Evolutionary conservation across 1,139 yeast species (phyloP).

Genomic region (Kurtzmaniella quercitrusa): DNA sequence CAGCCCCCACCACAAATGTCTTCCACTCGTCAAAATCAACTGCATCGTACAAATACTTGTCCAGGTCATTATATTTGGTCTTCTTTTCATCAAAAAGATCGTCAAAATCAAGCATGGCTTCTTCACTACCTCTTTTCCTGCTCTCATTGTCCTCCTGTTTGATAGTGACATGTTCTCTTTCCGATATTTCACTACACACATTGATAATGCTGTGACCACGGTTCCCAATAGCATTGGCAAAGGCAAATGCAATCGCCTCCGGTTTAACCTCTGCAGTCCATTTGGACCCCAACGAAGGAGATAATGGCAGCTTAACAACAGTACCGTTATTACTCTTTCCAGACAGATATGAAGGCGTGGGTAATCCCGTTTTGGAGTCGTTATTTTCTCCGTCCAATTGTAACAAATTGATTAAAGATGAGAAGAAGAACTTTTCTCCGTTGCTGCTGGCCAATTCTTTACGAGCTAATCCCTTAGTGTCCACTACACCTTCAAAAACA

Average conservation of each 20-base stretch:
- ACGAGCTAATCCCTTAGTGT: conserved; percentile 36
- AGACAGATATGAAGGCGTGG: conserved; percentile 32
- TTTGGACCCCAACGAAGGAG: conserved; percentile 21
- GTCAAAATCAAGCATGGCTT: conserved; percentile 16
- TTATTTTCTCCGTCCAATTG: conserved; percentile 26
- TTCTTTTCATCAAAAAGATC: conserved; percentile 37
- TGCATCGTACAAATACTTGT: conserved; percentile 27
- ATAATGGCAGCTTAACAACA: conserved; percentile 27
- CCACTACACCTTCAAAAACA: conserved; percentile 22
- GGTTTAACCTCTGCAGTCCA: conserved; percentile 50
- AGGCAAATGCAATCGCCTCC: conserved; percentile 41
- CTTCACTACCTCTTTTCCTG: conserved; percentile 4
- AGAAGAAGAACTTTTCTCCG: conserved; percentile 48
- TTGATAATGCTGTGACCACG: conserved; percentile 30
- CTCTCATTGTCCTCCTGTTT: conserved; percentile 8
- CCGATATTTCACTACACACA: conserved; percentile 21
- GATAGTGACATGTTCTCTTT: conserved; percentile 5
- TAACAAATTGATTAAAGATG: conserved; percentile 48
- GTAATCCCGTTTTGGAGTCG: conserved; percentile 16
- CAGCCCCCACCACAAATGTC: conserved; percentile 16
- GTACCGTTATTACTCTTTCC: conserved; percentile 15
- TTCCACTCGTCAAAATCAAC: conserved; percentile 41
- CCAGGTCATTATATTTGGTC: conserved; percentile 19
- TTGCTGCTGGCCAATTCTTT: conserved; percentile 44
- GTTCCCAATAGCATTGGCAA: conserved; percentile 39